These are phyloP conservation scores for Neurospora intermedia DNA, from an alignment of 495 filamentous ascomycete genomes.

Conservation along the genomic window DNA sequence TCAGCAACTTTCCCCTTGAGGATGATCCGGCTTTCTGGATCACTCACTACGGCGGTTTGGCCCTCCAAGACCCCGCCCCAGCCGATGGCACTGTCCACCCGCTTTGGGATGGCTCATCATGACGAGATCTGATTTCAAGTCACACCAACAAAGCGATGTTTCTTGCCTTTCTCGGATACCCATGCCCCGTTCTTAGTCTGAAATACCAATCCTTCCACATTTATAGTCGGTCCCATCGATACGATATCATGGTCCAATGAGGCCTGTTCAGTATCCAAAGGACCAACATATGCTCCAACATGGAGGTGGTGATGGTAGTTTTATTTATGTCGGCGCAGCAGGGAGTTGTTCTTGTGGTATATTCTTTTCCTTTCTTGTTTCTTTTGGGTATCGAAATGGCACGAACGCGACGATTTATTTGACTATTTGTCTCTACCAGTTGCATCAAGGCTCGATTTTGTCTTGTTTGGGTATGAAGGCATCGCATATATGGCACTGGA, in stretches of 20 bases:
- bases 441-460: not conserved
- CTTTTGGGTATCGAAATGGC: not conserved
- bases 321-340: not conserved
- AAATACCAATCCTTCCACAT: not conserved
- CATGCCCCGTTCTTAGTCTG: not conserved
- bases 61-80: conserved; percentile 20
- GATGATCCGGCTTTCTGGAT: conserved; percentile 26
- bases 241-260: not conserved
- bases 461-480: not conserved
- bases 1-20: conserved; percentile 17
- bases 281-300: not conserved
- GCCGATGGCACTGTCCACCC: conserved; percentile 16
- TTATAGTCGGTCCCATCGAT: not conserved
- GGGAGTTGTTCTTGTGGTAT: not conserved
- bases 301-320: not conserved
- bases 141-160: conserved; percentile 13
- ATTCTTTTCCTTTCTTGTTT: not conserved
- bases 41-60: conserved; percentile 15
- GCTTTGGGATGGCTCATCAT: conserved; percentile 25
- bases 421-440: not conserved
- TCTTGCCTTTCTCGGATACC: conserved; percentile 13
- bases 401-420: not conserved
- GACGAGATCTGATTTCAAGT: conserved; percentile 2
- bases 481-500: not conserved
- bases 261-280: not conserved